These are phyloP conservation scores for Hypholoma sublateritium DNA, from an alignment of 768 basidiomycete genomes.

Conservation along the genomic window DNA sequence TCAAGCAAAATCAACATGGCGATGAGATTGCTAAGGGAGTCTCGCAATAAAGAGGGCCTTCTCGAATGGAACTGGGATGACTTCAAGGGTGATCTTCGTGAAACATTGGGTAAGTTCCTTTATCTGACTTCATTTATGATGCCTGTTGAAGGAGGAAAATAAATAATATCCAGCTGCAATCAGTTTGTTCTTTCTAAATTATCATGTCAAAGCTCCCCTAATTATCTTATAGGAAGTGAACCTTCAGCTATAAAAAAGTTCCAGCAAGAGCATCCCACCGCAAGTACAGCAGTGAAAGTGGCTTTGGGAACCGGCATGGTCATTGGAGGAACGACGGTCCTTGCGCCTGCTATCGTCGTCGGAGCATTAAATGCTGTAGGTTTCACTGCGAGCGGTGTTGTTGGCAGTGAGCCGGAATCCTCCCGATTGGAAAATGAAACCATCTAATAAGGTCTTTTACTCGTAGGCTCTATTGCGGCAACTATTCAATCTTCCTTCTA, in stretches of 20 bases:
- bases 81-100: conserved; percentile 2
- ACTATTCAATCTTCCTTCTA: conserved; percentile 10
- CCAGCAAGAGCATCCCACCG: conserved; percentile 9
- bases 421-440: neutral
- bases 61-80: conserved; percentile 11
- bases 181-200: neutral
- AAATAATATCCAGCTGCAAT: neutral
- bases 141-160: neutral
- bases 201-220: neutral
- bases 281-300: neutral
- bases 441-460: neutral
- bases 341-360: conserved; percentile 11
- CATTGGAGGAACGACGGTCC: conserved; percentile 11
- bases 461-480: conserved; percentile 19
- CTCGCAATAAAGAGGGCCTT: neutral
- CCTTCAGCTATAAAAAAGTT: neutral
- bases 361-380: conserved; percentile 13
- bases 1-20: conserved; percentile 3
- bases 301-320: conserved; percentile 8
- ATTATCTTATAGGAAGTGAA: neutral
- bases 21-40: conserved; percentile 7
- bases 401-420: conserved; percentile 2
- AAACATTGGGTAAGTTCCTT: conserved; percentile 6
- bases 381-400: conserved; percentile 17
- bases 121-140: neutral